Percentiles rank a stretch among this genome's conserved stretches.
Evolutionary conservation across 176 grass and related monocot genomes (phyloP).

Genomic region (bread wheat (Triticum aestivum)): DNA sequence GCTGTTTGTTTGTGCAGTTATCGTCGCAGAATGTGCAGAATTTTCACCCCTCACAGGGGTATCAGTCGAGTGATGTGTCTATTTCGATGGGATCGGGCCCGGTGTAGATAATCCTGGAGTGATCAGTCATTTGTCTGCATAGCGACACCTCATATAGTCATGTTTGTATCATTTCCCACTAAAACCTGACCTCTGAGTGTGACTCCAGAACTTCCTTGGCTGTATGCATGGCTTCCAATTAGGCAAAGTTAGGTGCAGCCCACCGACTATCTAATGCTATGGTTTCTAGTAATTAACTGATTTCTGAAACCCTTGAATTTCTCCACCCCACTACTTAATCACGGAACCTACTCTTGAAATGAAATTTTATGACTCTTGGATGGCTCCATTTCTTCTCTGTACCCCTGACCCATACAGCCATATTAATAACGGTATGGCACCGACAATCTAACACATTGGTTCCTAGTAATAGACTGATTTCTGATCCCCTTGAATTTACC

Average conservation of each 20-base stretch:
- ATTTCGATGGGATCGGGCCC: neutral
- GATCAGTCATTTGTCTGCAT: neutral
- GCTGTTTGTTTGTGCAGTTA: neutral
- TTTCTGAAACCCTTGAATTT: neutral
- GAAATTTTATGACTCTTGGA: neutral
- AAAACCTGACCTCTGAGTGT: neutral
- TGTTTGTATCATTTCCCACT: neutral
- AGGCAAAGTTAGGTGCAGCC: neutral
- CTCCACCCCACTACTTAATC: neutral
- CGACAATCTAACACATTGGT: neutral
- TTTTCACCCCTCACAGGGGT: neutral
- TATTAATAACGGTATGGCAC: neutral
- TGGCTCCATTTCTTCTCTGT: neutral
- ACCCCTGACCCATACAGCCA: neutral
- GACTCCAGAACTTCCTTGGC: neutral
- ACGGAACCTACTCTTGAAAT: neutral
- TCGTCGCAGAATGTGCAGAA: neutral
- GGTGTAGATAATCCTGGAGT: neutral
- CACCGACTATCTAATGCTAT: neutral
- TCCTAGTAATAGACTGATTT: neutral
- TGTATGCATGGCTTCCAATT: neutral
- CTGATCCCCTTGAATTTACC: neutral
- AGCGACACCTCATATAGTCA: neutral
- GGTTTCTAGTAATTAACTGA: neutral
- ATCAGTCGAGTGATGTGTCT: constrained; percentile 4